A percentile compares a stretch with the other conserved stretches of the same genome.
Conservation (phyloP, 2,329 filamentous ascomycete species). For the Zymoseptoria crescenta region DNA sequence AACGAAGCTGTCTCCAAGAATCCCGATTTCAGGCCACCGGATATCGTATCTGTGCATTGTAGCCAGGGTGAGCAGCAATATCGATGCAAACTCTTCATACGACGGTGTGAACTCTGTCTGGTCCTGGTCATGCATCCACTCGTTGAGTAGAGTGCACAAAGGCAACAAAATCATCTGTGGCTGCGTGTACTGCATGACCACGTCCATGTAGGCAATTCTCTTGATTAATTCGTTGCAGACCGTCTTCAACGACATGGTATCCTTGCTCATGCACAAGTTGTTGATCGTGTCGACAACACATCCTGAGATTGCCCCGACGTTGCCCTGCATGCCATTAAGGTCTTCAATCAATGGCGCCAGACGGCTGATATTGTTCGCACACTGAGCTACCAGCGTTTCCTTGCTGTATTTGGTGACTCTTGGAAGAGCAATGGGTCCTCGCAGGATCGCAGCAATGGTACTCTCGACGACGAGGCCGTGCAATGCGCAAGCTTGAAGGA, state of each 20-base stretch:
- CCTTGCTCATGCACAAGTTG: constrained; percentile 62
- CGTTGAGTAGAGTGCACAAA: constrained; percentile 66
- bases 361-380: constrained; percentile 65
- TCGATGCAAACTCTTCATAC: constrained; percentile 77
- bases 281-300: constrained; percentile 48
- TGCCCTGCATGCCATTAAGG: constrained; percentile 83
- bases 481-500: constrained; percentile 82
- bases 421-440: constrained; percentile 72
- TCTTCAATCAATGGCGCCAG: constrained; percentile 71
- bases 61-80: constrained; percentile 64
- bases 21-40: constrained; percentile 54
- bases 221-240: constrained; percentile 66
- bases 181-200: constrained; percentile 68
- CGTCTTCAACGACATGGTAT: constrained; percentile 71
- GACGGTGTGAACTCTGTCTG: constrained; percentile 75
- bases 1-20: constrained; percentile 58
- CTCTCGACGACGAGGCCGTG: constrained; percentile 75
- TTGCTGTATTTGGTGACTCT: constrained; percentile 67
- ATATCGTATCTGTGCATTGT: constrained; percentile 70
- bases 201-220: constrained; percentile 63
- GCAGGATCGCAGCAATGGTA: constrained; percentile 70
- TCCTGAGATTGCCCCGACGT: constrained; percentile 75
- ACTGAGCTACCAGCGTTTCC: constrained; percentile 70
- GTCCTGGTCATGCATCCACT: constrained; percentile 75
- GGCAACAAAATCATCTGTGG: constrained; percentile 63